Conservation (phyloP, 2,329 filamentous ascomycete species). For the Aureobasidium mangrovei region DNA sequence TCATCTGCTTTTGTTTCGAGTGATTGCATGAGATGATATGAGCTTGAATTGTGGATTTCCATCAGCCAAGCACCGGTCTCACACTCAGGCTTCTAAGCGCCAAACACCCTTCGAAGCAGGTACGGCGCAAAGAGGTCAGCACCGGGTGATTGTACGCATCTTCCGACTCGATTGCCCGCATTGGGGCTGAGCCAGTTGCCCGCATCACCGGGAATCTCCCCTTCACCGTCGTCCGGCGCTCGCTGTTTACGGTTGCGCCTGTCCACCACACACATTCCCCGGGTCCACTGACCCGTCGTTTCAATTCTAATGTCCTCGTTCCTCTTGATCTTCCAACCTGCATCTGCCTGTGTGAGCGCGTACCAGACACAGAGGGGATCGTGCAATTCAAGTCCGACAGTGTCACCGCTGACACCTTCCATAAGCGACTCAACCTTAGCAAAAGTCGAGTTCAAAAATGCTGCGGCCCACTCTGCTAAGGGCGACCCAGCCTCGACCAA, state of each 20-base stretch:
- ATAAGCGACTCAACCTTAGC: conserved; percentile 36
- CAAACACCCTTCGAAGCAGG: conserved; percentile 23
- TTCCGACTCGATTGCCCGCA: conserved; percentile 71
- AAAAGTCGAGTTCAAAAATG: conserved; percentile 40
- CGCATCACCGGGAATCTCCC: conserved; percentile 60
- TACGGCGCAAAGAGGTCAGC: conserved; percentile 38
- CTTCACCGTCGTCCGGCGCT: conserved; percentile 36
- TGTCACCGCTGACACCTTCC: conserved; percentile 27
- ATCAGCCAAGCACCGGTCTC: not conserved
- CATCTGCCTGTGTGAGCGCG: conserved; percentile 16
- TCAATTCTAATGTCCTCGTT: conserved; percentile 80
- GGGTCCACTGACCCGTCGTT: conserved; percentile 86
- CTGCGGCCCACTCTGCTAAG: conserved; percentile 36
- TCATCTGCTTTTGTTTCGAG: not conserved
- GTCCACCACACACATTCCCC: conserved; percentile 84
- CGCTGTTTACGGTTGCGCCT: conserved; percentile 51
- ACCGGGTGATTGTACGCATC: conserved; percentile 62
- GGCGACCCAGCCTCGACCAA: conserved; percentile 30
- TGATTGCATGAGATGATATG: not conserved
- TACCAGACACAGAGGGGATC: conserved; percentile 37
- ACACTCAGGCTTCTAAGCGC: conserved; percentile 1
- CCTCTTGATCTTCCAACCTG: conserved; percentile 30
- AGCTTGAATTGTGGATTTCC: not conserved
- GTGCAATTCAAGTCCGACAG: conserved; percentile 36
- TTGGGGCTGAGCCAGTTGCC: conserved; percentile 62